These are phyloP conservation scores for Elsinoe australis DNA, from an alignment of 2,329 filamentous ascomycete genomes.

Conservation along the genomic window DNA sequence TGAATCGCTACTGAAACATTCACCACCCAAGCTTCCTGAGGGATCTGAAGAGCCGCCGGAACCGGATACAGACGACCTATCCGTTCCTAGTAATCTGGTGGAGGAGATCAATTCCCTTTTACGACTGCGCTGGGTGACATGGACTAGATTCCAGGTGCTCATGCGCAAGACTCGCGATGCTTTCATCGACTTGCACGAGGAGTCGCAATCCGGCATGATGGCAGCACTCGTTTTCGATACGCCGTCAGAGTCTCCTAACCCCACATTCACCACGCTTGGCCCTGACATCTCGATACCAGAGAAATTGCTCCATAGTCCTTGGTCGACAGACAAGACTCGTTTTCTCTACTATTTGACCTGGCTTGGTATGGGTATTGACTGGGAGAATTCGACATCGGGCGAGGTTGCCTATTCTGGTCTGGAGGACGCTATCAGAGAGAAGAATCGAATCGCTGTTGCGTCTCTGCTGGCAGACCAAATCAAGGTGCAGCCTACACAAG, in stretches of 20 bases:
- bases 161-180: slow-evolving; percentile 17
- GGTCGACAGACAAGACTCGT: slow-evolving; percentile 23
- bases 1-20: neutral
- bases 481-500: slow-evolving; percentile 23
- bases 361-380: slow-evolving; percentile 17
- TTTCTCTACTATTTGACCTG: slow-evolving; percentile 22
- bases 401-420: slow-evolving; percentile 28
- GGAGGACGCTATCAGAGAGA: slow-evolving; percentile 24
- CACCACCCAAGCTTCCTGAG: slow-evolving; percentile 22
- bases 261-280: slow-evolving; percentile 21
- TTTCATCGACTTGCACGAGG: neutral
- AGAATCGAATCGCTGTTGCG: slow-evolving; percentile 22
- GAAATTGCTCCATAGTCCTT: slow-evolving; percentile 24
- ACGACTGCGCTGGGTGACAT: slow-evolving; percentile 31
- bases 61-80: neutral
- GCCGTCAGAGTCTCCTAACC: slow-evolving; percentile 21
- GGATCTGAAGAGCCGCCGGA: slow-evolving; percentile 16
- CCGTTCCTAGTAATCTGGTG: neutral
- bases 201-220: neutral
- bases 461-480: slow-evolving; percentile 22
- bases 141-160: slow-evolving; percentile 27
- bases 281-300: slow-evolving; percentile 16
- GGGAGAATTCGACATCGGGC: slow-evolving; percentile 17
- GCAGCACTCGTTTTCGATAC: slow-evolving; percentile 16
- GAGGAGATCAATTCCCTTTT: slow-evolving; percentile 26